Base-by-base conservation (phyloP, 352 stramenopile species). In the Pythium inflatum region DNA sequence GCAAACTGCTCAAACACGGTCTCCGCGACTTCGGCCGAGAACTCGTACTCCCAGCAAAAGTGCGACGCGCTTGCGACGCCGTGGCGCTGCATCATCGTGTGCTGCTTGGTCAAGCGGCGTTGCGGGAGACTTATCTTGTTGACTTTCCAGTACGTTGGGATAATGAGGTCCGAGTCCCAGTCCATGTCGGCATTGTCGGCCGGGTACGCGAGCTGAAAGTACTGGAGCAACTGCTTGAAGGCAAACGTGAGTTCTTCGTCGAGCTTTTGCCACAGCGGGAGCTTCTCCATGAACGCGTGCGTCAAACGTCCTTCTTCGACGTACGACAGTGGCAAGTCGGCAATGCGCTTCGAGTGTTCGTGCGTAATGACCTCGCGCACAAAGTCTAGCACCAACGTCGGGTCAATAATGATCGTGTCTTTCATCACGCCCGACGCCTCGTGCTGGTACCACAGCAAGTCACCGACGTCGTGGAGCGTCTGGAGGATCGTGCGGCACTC, bases 1-100 rank as follows among this genome's bases (percentile, higher is more conserved):
- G 60, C 67, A 31, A 78, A 62, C 18, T 81, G 71, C 30, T 78
- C 71, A 28, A 77, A 81, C 0, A 81, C n/a, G 13, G 70, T 76
- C 31, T 76, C 60, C 3, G 74, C 63, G 11, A 78, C 66, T 8
- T 70, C 66, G 2, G 55, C 25, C 5, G 68, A 50, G 9, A 81
- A 38, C 2, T 67, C 70, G 22, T 77, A 81, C 28, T 81, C 71
- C 71, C 74, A 81, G 53, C 74, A 41, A 41, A 14, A 16, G n/a
- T n/a, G n/a, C n/a, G 22, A 51, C 36, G 36, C 48, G 38, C 24
- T 20, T 22, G 25, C 25, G 14, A 71, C 40, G n/a, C 65, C 65
- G 16, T 48, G 49, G 25, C 48, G 66, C 18, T 25, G 14, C 22
- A 60, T 38, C 8, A 50, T 46, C 3, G 57, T 58, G 0, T 2